Conservation (phyloP, 345 rosid genomes). For the Turritis glabra region DNA sequence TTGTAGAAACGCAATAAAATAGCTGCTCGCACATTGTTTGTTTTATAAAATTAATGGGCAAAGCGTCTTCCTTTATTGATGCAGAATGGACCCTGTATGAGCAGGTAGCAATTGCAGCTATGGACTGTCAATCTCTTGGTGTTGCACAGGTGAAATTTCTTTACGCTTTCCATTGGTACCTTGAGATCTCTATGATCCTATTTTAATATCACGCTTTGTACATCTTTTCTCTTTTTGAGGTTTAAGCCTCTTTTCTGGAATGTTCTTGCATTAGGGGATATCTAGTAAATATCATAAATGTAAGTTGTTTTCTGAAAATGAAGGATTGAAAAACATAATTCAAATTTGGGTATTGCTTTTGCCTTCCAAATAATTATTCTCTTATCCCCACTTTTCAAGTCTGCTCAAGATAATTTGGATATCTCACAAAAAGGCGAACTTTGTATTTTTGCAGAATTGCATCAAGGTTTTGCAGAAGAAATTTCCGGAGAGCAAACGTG, state of each 20-base stretch:
- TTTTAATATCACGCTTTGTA: not conserved
- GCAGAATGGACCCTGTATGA: slow-evolving; percentile 94
- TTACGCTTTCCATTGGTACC: slow-evolving; percentile 2
- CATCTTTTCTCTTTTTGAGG: not conserved
- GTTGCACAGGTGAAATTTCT: slow-evolving; percentile 68
- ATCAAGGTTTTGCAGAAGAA: slow-evolving; percentile 66
- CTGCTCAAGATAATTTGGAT: slow-evolving; percentile 3
- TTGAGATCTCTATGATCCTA: slow-evolving; percentile 6
- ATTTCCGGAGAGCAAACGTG: slow-evolving; percentile 96
- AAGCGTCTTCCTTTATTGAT: slow-evolving; percentile 5
- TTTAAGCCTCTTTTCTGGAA: not conserved
- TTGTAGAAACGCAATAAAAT: not conserved
- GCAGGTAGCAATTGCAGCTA: slow-evolving; percentile 92
- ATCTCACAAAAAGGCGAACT: not conserved
- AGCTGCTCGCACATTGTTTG: not conserved
- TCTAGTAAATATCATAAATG: not conserved
- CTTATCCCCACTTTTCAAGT: not conserved
- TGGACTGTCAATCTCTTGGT: slow-evolving; percentile 85
- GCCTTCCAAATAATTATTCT: not conserved
- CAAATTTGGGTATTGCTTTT: not conserved
- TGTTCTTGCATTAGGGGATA: slow-evolving; percentile 1
- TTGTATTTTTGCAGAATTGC: slow-evolving; percentile 62
- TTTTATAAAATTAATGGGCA: not conserved
- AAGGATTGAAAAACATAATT: not conserved
- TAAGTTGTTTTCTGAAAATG: not conserved